phyloP scores from a whole-genome alignment of 1,139 yeast species.

The Nadsonia commutata region DNA sequence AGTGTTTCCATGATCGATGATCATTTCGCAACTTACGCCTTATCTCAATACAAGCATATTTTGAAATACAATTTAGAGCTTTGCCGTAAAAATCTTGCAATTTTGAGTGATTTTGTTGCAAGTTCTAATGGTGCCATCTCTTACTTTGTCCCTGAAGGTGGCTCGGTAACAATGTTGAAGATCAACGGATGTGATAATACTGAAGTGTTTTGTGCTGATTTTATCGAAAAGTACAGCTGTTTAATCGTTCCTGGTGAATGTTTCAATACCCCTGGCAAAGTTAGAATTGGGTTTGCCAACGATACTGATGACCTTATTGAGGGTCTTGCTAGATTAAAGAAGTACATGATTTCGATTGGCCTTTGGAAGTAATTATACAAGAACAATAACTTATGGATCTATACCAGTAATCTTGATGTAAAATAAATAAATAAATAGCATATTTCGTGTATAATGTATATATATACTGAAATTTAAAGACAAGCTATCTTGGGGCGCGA shows the following conservation, averaged over 20 bases:
- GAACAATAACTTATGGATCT: no score
- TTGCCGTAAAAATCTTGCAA: conserved; percentile 26
- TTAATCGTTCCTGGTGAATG: conserved; percentile 41
- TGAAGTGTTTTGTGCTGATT: conserved; percentile 23
- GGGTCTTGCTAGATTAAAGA: conserved; percentile 19
- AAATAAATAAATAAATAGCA: no score
- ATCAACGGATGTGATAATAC: conserved; percentile 23
- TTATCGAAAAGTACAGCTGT: conserved; percentile 26
- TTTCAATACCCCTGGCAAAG: conserved; percentile 29
- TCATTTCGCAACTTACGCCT: conserved; percentile 31
- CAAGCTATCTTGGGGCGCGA: not conserved
- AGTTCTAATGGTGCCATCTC: conserved; percentile 23
- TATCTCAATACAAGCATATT: conserved; percentile 24
- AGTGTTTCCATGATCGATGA: conserved; percentile 38
- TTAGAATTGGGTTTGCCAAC: conserved; percentile 42
- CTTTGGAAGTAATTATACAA: not conserved
- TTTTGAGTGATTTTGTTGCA: conserved; percentile 26
- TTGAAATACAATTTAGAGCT: conserved; percentile 28
- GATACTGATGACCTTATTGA: conserved; percentile 22
- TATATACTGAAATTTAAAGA: no score
- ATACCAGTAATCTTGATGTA: no score
- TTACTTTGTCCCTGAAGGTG: conserved; percentile 35
- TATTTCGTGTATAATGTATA: no score
- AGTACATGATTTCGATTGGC: conserved; percentile 4
- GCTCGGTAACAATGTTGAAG: conserved; percentile 34